phyloP scores from a whole-genome alignment of 768 basidiomycete genomes.

The Amanita brunnescens region DNA sequence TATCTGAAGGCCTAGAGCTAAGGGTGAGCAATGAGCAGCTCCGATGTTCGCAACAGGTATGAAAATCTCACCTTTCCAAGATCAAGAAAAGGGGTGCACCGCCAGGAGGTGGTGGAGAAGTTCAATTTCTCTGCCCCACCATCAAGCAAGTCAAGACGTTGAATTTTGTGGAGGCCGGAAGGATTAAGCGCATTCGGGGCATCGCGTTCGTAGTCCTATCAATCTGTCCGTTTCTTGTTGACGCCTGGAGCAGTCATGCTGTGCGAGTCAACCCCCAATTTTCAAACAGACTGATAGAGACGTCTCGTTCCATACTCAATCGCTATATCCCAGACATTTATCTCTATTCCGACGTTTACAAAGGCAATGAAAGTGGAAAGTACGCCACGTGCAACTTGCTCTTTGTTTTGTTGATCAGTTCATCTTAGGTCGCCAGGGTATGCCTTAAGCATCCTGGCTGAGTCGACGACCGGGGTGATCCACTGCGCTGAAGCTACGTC shows the following conservation, averaged over 20 bases:
- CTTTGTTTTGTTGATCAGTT: neutral
- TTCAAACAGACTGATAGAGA: slow-evolving; percentile 95
- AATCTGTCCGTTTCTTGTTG: neutral
- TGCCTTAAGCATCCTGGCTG: slow-evolving; percentile 82
- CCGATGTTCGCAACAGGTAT: neutral
- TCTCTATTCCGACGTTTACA: slow-evolving; percentile 96
- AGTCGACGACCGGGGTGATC: slow-evolving; percentile 84
- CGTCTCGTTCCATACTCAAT: slow-evolving; percentile 86
- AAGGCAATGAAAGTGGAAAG: slow-evolving; percentile 97
- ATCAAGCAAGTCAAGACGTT: slow-evolving; percentile 88
- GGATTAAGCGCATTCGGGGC: slow-evolving; percentile 90
- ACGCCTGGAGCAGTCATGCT: slow-evolving; percentile 56
- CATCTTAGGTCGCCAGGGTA: slow-evolving; percentile 84
- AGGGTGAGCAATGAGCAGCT: slow-evolving; percentile 38
- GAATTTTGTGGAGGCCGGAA: slow-evolving; percentile 87
- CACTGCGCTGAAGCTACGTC: slow-evolving; percentile 86
- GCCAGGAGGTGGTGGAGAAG: slow-evolving; percentile 88
- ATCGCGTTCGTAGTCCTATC: slow-evolving; percentile 62
- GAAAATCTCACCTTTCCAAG: slow-evolving; percentile 26
- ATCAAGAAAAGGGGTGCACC: slow-evolving; percentile 93
- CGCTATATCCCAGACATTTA: slow-evolving; percentile 98
- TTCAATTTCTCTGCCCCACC: slow-evolving; percentile 87
- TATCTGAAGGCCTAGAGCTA: slow-evolving; percentile 85
- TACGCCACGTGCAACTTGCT: slow-evolving; percentile 30
- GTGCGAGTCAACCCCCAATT: slow-evolving; percentile 97